These are phyloP conservation scores for Diaporthe vexans DNA, from an alignment of 2,329 filamentous ascomycete genomes.

Conservation along the genomic window DNA sequence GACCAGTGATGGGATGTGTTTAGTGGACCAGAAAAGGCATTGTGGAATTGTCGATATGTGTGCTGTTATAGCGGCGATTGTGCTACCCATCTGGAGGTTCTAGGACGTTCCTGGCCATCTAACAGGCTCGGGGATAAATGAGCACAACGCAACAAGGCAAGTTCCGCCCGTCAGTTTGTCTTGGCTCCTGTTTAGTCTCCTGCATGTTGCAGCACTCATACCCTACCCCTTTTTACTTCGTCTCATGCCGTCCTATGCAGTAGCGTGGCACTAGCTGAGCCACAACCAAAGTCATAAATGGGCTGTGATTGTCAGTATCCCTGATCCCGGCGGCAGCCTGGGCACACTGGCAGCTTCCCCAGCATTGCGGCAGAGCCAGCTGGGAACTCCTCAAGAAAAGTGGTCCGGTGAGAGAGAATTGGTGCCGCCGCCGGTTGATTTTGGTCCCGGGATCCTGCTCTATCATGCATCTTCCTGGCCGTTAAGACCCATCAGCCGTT, in stretches of 20 bases:
- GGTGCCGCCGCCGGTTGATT: not conserved
- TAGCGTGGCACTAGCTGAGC: slow-evolving; percentile 28
- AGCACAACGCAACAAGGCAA: not conserved
- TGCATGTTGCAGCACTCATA: slow-evolving; percentile 21
- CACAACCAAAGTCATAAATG: slow-evolving; percentile 20
- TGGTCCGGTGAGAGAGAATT: not conserved
- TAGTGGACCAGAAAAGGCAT: not conserved
- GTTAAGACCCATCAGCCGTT: not conserved
- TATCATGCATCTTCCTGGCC: slow-evolving; percentile 2
- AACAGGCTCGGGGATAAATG: slow-evolving; percentile 26
- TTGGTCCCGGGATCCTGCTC: slow-evolving; percentile 1
- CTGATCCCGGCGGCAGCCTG: slow-evolving; percentile 2
- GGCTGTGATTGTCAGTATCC: not conserved
- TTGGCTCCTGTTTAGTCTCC: slow-evolving; percentile 24
- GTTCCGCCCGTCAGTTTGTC: slow-evolving; percentile 27
- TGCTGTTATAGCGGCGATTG: slow-evolving; percentile 4
- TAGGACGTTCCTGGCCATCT: slow-evolving; percentile 13
- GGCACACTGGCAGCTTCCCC: not conserved
- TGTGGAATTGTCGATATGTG: not conserved
- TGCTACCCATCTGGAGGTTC: not conserved
- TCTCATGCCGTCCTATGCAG: slow-evolving; percentile 33
- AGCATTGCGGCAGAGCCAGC: not conserved
- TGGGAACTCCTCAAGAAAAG: not conserved
- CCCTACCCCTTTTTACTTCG: slow-evolving; percentile 19
- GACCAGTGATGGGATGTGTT: not conserved